Base-by-base conservation (phyloP, 2,329 filamentous ascomycete genomes). In the Colletotrichum chrysophilum region DNA sequence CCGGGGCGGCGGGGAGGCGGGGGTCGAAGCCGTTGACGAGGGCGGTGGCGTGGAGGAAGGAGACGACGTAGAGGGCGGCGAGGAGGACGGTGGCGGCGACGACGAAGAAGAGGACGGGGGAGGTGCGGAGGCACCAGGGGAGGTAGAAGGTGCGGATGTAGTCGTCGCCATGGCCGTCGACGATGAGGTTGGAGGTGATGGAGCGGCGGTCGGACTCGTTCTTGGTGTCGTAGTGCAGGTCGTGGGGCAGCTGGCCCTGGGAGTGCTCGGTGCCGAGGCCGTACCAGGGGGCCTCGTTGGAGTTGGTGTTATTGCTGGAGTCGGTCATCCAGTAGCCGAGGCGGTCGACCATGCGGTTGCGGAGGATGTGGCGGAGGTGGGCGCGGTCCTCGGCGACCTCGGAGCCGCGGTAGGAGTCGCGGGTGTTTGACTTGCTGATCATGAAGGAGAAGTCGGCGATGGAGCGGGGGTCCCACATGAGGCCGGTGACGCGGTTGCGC, bases 301-400 rank as follows among this genome's bases (percentile, higher is more conserved):
- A 48, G 43, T 48, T 48, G 3, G 18, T n/a, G 38, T 12, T 48
- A 10, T 7, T 13, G 43, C 18, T 21, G n/a, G 43, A n/a, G 21
- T 92, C 92, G 30, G 93, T 92, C 74, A 91, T 91, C 95, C 96
- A 98, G 84, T 97, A 97, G 8, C 96, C 95, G n/a, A 98, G 89
- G 60, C 94, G 90, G 79, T 96, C 93, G 7, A 90, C 86, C 77
- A 91, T 91, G 76, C 88, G 91, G 80, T 87, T 90, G 66, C 85
- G 86, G 58, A 91, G 88, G 77, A 88, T 88, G 32, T 88, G 85
- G 79, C 85, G 85, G 79, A 94, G 91, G 38, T 91, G 88, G 36
- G 84, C 80, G 64, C 88, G 87, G 18, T 85, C 86, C 9, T 85
- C 84, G 58, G 92, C 88, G 0, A 91, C 91, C 79, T 96, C 94